A percentile compares a stretch with the other conserved stretches of the same genome.
phyloP scores from a whole-genome alignment of 2,329 filamentous ascomycete genomes.

The Furcasterigmium furcatum region DNA sequence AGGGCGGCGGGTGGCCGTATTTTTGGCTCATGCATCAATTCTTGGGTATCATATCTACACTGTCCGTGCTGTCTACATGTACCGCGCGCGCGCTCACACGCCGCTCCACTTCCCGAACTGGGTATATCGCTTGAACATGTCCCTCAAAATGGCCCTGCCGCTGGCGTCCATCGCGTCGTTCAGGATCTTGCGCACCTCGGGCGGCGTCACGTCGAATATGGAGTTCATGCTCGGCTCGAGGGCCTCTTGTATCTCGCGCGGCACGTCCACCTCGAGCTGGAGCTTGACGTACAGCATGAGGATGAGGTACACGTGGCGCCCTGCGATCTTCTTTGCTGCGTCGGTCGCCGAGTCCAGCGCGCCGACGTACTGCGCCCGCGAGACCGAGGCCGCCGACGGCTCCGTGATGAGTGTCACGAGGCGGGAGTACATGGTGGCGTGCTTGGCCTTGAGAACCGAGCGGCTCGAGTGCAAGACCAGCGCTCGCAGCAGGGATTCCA shows the following conservation, averaged over 20 bases:
- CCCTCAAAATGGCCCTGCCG: conserved; percentile 55
- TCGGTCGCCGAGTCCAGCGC: conserved; percentile 58
- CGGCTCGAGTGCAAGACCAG: conserved; percentile 39
- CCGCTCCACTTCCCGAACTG: conserved; percentile 65
- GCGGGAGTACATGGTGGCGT: conserved; percentile 50
- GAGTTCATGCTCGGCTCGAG: conserved; percentile 57
- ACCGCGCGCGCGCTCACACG: too few species aligned
- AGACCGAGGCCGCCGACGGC: conserved; percentile 53
- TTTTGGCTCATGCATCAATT: too few species aligned
- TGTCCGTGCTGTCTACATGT: too few species aligned
- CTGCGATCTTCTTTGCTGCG: conserved; percentile 57
- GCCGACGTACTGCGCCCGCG: conserved; percentile 38
- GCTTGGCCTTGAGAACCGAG: conserved; percentile 28
- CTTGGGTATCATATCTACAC: too few species aligned
- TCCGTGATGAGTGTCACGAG: conserved; percentile 59
- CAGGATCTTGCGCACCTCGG: conserved; percentile 51
- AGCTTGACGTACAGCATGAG: conserved; percentile 58
- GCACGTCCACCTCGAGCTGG: conserved; percentile 53
- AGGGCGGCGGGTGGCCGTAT: too few species aligned
- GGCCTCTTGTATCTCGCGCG: conserved; percentile 47
- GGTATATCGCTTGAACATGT: conserved; percentile 56
- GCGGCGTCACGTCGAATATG: conserved; percentile 54
- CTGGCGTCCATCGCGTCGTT: conserved; percentile 58
- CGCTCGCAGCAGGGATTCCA: conserved; percentile 53
- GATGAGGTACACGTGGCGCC: conserved; percentile 59